Evolutionary conservation across 2,329 filamentous ascomycete genomes (phyloP), one percentile per base, ranked within the genome.

Genomic region (Trichoderma sp.): DNA sequence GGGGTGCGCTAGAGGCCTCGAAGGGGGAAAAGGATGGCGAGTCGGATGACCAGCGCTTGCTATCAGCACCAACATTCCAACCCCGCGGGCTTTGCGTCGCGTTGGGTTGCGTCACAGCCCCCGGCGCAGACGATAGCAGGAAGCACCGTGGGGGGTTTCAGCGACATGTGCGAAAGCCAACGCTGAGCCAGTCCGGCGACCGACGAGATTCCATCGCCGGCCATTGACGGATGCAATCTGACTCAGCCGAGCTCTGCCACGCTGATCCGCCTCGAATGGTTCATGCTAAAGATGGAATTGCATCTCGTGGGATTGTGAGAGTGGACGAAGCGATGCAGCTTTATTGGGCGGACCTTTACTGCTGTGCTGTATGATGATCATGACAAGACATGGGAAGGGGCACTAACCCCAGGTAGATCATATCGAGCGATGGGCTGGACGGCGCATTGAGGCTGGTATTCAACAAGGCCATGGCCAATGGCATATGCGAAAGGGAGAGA

Each of bases 41-140:
- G 68, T 64, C 68, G 68, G 68, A 71, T 71, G 68, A 71, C 68
- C 68, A 63, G 60, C 32, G 58, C 68, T 57, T 57, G 68, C 60
- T 71, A 67, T 57, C 68, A 64, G 68, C 39, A 71, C 68, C 68
- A 63, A 63, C 68, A 57, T 39, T 34, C 68, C 68, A 64, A 64
- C 68, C 68, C 68, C 68, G 68, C 68, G 68, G 65, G 58, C 58
- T 8, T 36, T 61, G 58, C 58, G 58, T 26, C 30, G 51, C 65
- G 51, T 21, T 68, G 65, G 51, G 67, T 62, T 70, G 67, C 67
- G 67, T 70, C 58, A 63, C 56, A 69, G 36, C 68, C 58, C 51
- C 60, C 60, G 9, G 34, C 56, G 18, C 32, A 43, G 53, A 71
- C 39, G 57, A 70, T 36, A 28, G 53, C 39, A 30, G 60, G 60